phyloP scores from a whole-genome alignment of 2,329 filamentous ascomycete species.

The Apiospora malaysiana region DNA sequence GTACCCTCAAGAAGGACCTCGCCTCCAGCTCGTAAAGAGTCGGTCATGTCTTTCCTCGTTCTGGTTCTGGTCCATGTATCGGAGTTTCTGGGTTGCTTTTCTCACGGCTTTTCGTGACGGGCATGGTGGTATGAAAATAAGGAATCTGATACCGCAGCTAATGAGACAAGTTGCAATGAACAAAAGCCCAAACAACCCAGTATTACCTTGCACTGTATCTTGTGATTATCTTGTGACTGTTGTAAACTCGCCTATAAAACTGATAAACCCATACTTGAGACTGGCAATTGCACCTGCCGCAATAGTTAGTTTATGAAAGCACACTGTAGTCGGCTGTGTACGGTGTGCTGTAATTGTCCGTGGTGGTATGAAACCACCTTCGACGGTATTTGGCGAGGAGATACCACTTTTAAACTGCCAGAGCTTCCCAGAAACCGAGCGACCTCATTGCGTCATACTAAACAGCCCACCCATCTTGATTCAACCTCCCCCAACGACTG shows the following conservation, averaged over 20 bases:
- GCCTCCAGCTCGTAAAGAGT: conserved; percentile 52
- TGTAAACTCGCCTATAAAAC: neutral
- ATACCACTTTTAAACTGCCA: neutral
- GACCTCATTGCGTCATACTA: neutral
- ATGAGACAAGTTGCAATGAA: conserved; percentile 42
- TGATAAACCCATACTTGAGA: too few species aligned
- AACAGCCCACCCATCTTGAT: neutral
- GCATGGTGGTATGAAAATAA: conserved; percentile 40
- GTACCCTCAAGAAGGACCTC: conserved; percentile 99
- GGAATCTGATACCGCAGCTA: conserved; percentile 41
- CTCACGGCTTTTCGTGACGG: conserved; percentile 38
- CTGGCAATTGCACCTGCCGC: neutral
- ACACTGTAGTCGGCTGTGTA: neutral
- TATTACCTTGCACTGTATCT: neutral
- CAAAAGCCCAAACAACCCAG: conserved; percentile 35
- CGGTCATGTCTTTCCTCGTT: conserved; percentile 45
- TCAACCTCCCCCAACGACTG: neutral
- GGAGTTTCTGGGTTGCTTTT: conserved; percentile 60
- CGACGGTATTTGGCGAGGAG: neutral
- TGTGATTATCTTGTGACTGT: conserved; percentile 5
- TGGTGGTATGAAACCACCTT: neutral
- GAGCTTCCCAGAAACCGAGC: neutral
- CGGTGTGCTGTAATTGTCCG: neutral
- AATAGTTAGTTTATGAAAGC: too few species aligned
- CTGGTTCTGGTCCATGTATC: conserved; percentile 55